Evolutionary conservation across 148 eudicot genomes (phyloP).

Genomic region (Hydrangea macrophylla): DNA sequence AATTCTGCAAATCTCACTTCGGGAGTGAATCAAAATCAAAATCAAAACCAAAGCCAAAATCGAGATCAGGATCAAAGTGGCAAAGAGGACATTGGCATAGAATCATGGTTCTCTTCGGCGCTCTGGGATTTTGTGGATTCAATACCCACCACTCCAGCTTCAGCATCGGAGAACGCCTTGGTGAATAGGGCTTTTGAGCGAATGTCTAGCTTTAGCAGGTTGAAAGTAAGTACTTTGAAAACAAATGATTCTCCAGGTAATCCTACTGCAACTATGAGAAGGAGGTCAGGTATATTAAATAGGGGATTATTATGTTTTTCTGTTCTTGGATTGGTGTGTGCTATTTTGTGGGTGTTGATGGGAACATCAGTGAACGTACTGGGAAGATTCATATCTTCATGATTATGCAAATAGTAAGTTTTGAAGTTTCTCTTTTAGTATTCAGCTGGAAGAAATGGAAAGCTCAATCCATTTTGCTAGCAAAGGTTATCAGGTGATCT

Average conservation of each 20-base stretch:
- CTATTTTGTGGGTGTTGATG: slow-evolving; percentile 50
- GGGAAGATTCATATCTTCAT: slow-evolving; percentile 29
- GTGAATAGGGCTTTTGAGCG: slow-evolving; percentile 68
- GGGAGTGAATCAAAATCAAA: slow-evolving; percentile 21
- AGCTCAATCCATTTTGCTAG: too few species aligned
- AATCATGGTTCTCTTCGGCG: slow-evolving; percentile 58
- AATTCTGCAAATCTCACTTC: slow-evolving; percentile 25
- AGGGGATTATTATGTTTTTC: slow-evolving; percentile 49
- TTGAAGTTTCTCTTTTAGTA: too few species aligned
- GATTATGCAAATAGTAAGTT: slow-evolving; percentile 20
- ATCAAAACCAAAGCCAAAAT: too few species aligned
- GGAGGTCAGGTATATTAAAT: slow-evolving; percentile 27
- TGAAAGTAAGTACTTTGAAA: slow-evolving; percentile 34
- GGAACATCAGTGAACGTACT: slow-evolving; percentile 29
- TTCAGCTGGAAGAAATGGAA: too few species aligned
- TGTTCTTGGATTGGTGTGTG: slow-evolving; percentile 55
- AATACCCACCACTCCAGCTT: slow-evolving; percentile 90
- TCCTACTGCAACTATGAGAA: slow-evolving; percentile 26
- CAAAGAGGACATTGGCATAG: slow-evolving; percentile 27
- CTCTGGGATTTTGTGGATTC: slow-evolving; percentile 84
- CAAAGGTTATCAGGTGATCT: too few species aligned
- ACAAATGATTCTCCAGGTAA: slow-evolving; percentile 31
- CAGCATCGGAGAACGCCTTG: slow-evolving; percentile 75
- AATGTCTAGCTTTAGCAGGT: slow-evolving; percentile 72
- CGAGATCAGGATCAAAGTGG: too few species aligned